Conservation (phyloP, 176 grass and related monocot species). For the Bothriochloa decipiens region DNA sequence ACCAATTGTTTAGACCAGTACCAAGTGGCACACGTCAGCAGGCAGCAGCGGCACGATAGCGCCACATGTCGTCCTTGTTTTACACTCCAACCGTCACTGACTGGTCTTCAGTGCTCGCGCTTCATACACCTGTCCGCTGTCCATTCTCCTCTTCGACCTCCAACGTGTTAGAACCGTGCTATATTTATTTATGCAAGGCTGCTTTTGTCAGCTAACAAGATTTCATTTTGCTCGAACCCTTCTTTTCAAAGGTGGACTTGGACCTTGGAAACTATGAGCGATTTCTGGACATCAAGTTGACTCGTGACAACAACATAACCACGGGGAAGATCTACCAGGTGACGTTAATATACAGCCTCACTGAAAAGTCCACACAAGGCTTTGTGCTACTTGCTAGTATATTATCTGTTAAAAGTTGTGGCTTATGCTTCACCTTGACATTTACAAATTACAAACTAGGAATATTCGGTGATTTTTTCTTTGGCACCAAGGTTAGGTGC, state of each 20-base stretch:
- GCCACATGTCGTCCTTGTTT: conserved; percentile 5
- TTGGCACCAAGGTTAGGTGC: not conserved
- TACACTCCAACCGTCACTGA: not conserved
- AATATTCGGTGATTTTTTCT: conserved; percentile 35
- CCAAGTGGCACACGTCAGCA: conserved; percentile 27
- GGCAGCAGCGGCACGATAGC: conserved; percentile 11
- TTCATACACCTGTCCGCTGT: conserved; percentile 37
- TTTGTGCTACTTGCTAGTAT: conserved; percentile 17
- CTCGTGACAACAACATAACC: conserved; percentile 98
- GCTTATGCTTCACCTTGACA: conserved; percentile 38
- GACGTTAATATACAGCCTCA: conserved; percentile 38
- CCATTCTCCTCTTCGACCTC: not conserved
- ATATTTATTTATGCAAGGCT: not conserved
- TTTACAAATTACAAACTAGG: conserved; percentile 5
- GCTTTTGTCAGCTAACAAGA: conserved; percentile 21
- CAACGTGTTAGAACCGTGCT: not conserved
- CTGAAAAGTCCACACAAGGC: not conserved
- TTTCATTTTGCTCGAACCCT: not conserved
- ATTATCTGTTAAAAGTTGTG: conserved; percentile 28
- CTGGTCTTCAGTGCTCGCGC: not conserved
- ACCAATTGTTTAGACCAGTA: not conserved
- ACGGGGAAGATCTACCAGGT: conserved; percentile 98
- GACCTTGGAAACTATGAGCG: conserved; percentile 99
- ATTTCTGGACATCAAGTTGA: conserved; percentile 95
- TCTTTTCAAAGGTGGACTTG: conserved; percentile 78